Evolutionary conservation across 176 grass and related monocot genomes (phyloP).

Genomic region (Cymbopogon citratus): DNA sequence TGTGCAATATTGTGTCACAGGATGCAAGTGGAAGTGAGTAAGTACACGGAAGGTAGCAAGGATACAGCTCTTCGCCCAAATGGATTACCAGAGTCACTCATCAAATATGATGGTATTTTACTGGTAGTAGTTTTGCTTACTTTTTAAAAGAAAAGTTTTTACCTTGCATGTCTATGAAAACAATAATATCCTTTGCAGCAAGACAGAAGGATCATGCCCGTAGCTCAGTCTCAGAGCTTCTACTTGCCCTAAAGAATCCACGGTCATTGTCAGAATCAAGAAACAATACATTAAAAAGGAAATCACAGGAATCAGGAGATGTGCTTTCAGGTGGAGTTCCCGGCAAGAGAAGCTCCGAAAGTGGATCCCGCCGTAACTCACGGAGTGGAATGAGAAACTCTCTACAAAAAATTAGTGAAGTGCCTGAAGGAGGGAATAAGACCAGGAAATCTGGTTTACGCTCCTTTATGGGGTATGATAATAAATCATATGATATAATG

Average conservation of each 20-base stretch:
- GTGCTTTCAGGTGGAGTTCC: neutral
- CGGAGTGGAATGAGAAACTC: slow-evolving; percentile 46
- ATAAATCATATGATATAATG: neutral
- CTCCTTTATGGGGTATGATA: slow-evolving; percentile 75
- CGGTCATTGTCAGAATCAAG: slow-evolving; percentile 52
- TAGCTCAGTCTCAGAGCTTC: slow-evolving; percentile 77
- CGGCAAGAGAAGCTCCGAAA: slow-evolving; percentile 57
- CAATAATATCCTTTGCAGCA: slow-evolving; percentile 31
- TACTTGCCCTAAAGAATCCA: slow-evolving; percentile 72
- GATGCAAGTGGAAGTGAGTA: slow-evolving; percentile 99
- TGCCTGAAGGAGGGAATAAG: slow-evolving; percentile 57
- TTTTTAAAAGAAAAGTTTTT: neutral
- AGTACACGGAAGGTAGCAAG: slow-evolving; percentile 88
- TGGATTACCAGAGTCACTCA: slow-evolving; percentile 90
- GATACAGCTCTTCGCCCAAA: slow-evolving; percentile 73
- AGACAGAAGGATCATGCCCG: slow-evolving; percentile 80
- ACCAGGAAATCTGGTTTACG: slow-evolving; percentile 61
- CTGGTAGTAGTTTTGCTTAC: neutral
- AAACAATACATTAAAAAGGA: slow-evolving; percentile 52
- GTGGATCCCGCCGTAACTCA: slow-evolving; percentile 39
- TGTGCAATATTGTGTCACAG: slow-evolving; percentile 26
- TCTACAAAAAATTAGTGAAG: slow-evolving; percentile 75
- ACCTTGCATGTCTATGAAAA: neutral
- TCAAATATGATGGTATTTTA: slow-evolving; percentile 79
- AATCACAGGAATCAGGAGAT: slow-evolving; percentile 48